Percentiles rank a stretch among this genome's conserved stretches.
phyloP scores from a whole-genome alignment of 1,139 yeast species.

The Candida pseudoviswanathii region DNA sequence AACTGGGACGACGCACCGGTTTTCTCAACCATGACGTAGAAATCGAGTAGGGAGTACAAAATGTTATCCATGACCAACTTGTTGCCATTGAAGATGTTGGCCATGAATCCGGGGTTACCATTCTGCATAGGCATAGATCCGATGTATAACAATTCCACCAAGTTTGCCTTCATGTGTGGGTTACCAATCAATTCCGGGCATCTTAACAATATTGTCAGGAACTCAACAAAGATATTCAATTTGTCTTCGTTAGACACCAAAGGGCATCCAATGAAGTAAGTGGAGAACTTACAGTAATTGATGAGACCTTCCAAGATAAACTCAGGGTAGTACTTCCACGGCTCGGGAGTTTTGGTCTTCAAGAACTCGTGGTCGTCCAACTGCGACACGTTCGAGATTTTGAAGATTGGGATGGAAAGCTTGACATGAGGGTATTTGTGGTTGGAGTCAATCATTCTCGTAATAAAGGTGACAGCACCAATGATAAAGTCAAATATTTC shows the following conservation, averaged over 20 bases:
- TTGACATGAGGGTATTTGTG: slow-evolving; percentile 61
- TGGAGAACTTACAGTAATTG: slow-evolving; percentile 67
- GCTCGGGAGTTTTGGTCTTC: slow-evolving; percentile 65
- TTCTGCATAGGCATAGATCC: slow-evolving; percentile 67
- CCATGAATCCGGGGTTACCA: slow-evolving; percentile 73
- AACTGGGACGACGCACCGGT: slow-evolving; percentile 96
- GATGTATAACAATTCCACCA: slow-evolving; percentile 76
- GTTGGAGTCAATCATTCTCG: slow-evolving; percentile 70
- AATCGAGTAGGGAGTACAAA: slow-evolving; percentile 80
- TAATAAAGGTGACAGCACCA: slow-evolving; percentile 73
- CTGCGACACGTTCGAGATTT: slow-evolving; percentile 47
- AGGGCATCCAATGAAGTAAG: slow-evolving; percentile 63
- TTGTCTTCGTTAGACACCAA: slow-evolving; percentile 53
- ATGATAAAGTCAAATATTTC: slow-evolving; percentile 75
- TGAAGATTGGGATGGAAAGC: slow-evolving; percentile 66
- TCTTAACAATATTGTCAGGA: slow-evolving; percentile 72
- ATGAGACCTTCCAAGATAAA: slow-evolving; percentile 82
- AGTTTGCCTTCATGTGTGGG: slow-evolving; percentile 87
- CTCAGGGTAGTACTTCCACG: slow-evolving; percentile 87
- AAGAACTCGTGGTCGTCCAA: slow-evolving; percentile 73
- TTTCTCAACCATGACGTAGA: slow-evolving; percentile 92
- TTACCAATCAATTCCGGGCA: slow-evolving; percentile 87
- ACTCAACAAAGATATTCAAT: slow-evolving; percentile 64
- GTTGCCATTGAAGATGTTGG: slow-evolving; percentile 64
- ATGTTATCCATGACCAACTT: slow-evolving; percentile 65